Conservation (phyloP, 768 basidiomycete genomes). For the Royoungia palumana region DNA sequence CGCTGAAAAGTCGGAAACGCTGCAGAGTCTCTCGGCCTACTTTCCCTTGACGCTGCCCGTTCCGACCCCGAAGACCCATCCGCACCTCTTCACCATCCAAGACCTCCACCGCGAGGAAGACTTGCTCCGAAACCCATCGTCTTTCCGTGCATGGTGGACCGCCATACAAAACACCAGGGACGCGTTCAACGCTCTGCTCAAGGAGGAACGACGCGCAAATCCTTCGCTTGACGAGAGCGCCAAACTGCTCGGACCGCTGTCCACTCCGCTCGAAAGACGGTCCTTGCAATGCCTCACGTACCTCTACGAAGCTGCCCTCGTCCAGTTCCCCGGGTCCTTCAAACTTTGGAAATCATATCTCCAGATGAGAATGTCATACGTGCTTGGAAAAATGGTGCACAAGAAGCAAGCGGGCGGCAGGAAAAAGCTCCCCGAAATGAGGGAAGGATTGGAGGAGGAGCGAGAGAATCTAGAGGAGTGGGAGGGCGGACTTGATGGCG, state of each 20-base stretch:
- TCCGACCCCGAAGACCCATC: conserved; percentile 76
- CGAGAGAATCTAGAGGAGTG: conserved; percentile 77
- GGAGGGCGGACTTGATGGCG: conserved; percentile 80
- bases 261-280: conserved; percentile 66
- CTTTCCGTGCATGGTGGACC: conserved; percentile 91
- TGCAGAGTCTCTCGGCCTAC: conserved; percentile 50
- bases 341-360: conserved; percentile 96
- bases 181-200: conserved; percentile 52
- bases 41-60: conserved; percentile 87
- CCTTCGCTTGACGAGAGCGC: conserved; percentile 49
- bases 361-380: conserved; percentile 76
- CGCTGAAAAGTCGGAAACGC: conserved; percentile 43
- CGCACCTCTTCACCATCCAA: conserved; percentile 65
- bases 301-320: conserved; percentile 91
- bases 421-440: conserved; percentile 91
- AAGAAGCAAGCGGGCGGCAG: conserved; percentile 81
- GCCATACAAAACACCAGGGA: conserved; percentile 79
- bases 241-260: conserved; percentile 73
- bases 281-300: conserved; percentile 83
- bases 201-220: conserved; percentile 46
- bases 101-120: conserved; percentile 93
- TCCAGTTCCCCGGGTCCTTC: conserved; percentile 84
- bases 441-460: conserved; percentile 85
- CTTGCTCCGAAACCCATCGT: conserved; percentile 83
- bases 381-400: conserved; percentile 69